Base-by-base conservation (phyloP, 495 filamentous ascomycete species). In the Jackrogersella minutella region DNA sequence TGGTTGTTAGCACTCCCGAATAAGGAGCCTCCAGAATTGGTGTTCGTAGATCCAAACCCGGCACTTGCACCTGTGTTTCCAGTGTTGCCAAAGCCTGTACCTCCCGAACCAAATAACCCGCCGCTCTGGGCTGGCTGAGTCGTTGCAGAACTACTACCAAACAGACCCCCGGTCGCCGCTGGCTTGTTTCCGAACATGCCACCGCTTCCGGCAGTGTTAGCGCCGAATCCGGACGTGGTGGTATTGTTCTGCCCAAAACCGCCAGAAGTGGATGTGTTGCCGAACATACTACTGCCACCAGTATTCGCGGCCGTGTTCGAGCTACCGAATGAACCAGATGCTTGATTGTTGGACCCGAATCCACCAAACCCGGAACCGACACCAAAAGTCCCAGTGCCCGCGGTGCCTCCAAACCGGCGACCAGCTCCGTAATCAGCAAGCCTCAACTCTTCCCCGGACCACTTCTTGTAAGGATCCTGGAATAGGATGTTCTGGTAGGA, bases 391-490 rank as follows among this genome's bases (percentile, higher is more conserved):
- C 92, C 92, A 39, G 89, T 85, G 49, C 91, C 92, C 57, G 90
- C 91, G 17, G 85, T 82, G 67, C 92, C 94, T 6, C 93, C 95
- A 66, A 82, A 90, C 33, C 88, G 87, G 58, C 95, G 86, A 21
- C 95, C 95, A 80, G 91, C 88, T 54, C 87, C 85, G 77, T 98
- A 99, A 78, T 99, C 95, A 31, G 85, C 91, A 56, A 96, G 76
- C 71, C 95, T 86, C 43, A 99, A 77, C 76, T 99, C 95, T 74
- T 99, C 95, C 33, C 91, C 86, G 3, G 92, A 97, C 77, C 86
- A 97, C 63, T 93, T 93, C 73, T 85, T 86, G 78, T 97, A 98
- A 0, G 92, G 86, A 44, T 87, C 88, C 83, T 90, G 89, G 68
- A 97, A 96, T 11, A 86, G 85, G 63, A 99, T 90, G 68, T 89